Conservation (phyloP, 257 asterid genomes). For the Solanum ossicruentum region DNA sequence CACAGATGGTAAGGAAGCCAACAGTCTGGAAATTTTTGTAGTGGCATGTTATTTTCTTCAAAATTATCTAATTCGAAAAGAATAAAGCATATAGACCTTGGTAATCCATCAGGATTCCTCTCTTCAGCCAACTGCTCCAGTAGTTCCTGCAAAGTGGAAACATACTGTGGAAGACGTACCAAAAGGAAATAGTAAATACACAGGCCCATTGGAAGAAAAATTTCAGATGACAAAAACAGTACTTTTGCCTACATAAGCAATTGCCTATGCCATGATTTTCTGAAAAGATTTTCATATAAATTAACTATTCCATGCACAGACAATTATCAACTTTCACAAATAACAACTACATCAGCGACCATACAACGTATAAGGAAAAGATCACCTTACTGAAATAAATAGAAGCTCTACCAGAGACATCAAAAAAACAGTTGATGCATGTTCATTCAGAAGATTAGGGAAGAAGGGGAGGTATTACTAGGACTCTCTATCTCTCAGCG, state of each 20-base stretch:
- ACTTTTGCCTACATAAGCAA: background rate
- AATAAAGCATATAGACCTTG: constrained; percentile 39
- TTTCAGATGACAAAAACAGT: background rate
- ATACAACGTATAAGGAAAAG: background rate
- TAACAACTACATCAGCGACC: background rate
- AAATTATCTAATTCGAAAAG: background rate
- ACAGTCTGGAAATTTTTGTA: background rate
- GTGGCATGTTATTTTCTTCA: background rate
- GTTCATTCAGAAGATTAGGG: background rate
- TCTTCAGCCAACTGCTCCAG: constrained; percentile 83
- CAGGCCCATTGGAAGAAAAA: background rate
- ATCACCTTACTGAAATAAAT: background rate
- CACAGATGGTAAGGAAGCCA: background rate
- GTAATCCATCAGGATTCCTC: constrained; percentile 65
- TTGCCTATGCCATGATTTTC: background rate
- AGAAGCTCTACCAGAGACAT: background rate
- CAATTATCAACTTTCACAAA: background rate
- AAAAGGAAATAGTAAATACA: background rate
- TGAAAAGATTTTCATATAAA: background rate
- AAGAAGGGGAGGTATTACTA: background rate
- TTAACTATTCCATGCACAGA: background rate
- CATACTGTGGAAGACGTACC: constrained; percentile 39
- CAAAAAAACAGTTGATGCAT: background rate
- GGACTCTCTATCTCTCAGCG: background rate
- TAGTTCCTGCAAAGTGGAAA: constrained; percentile 69